A percentile compares a stretch with the other conserved stretches of the same genome.
Evolutionary conservation across 139 green algal genomes (phyloP).

Genomic region (Chlorella sp.): DNA sequence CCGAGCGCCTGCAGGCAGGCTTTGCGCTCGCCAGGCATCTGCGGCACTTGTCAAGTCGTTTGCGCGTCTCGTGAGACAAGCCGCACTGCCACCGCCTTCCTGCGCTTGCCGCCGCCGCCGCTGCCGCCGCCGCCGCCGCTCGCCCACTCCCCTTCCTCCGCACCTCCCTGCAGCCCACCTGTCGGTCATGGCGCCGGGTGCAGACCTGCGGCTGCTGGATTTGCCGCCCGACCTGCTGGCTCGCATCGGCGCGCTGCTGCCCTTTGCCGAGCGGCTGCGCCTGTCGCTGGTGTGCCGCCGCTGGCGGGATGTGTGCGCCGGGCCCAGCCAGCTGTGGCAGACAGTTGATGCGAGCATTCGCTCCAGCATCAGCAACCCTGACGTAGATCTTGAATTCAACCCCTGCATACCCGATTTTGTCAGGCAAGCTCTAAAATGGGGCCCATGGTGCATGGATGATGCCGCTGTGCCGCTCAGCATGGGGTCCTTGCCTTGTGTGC

Average conservation of each 20-base stretch:
- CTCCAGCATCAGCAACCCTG: neutral
- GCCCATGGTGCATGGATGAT: too few relatives aligned
- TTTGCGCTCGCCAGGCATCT: too few relatives aligned
- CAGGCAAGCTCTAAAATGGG: too few relatives aligned
- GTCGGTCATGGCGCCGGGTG: neutral
- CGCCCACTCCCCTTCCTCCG: too few relatives aligned
- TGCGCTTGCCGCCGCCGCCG: too few relatives aligned
- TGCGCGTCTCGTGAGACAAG: neutral
- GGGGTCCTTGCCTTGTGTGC: too few relatives aligned
- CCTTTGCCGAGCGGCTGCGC: neutral
- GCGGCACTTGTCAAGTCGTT: neutral
- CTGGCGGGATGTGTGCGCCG: neutral
- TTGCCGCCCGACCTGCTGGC: neutral
- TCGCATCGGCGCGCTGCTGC: neutral
- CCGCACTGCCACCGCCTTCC: neutral
- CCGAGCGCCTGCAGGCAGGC: too few relatives aligned
- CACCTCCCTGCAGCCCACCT: neutral
- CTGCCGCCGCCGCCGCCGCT: too few relatives aligned
- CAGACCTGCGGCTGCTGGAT: neutral
- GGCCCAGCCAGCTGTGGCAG: neutral
- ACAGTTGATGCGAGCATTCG: neutral
- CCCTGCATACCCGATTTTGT: neutral
- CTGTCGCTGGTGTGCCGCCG: conserved; percentile 6
- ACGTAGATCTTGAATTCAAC: neutral
- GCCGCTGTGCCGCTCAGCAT: too few relatives aligned